phyloP scores from a whole-genome alignment of 192 early-diverging fungal species.

The Ramicandelaber brevisporus region DNA sequence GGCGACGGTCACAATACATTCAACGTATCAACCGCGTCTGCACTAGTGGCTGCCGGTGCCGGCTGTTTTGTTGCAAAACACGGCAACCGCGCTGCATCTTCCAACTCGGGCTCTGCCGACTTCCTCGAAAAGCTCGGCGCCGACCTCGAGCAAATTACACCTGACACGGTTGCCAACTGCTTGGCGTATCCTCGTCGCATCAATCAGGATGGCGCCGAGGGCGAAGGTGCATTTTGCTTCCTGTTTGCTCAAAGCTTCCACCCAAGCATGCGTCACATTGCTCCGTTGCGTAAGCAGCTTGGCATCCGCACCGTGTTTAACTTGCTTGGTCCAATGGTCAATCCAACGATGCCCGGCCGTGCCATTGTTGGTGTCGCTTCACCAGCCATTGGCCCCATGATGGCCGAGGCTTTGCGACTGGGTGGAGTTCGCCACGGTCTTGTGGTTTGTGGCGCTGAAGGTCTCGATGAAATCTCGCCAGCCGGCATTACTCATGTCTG shows the following conservation, averaged over 20 bases:
- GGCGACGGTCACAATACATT: constrained; percentile 96
- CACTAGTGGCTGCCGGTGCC: constrained; percentile 78
- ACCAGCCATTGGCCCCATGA: constrained; percentile 38
- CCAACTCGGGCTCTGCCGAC: constrained; percentile 79
- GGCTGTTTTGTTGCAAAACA: constrained; percentile 81
- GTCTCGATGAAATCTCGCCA: constrained; percentile 81
- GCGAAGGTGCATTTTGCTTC: constrained; percentile 56
- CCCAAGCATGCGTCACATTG: constrained; percentile 64
- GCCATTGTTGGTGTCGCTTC: constrained; percentile 84
- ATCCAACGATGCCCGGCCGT: constrained; percentile 58
- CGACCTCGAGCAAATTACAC: constrained; percentile 30
- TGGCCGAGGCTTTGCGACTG: constrained; percentile 60
- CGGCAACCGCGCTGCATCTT: constrained; percentile 81
- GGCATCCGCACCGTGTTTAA: constrained; percentile 91
- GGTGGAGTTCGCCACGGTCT: constrained; percentile 56
- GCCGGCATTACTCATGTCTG: constrained; percentile 75
- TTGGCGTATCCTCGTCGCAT: no score
- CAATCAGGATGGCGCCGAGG: no score
- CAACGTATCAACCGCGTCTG: constrained; percentile 82
- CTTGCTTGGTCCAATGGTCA: constrained; percentile 71
- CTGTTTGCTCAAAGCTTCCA: constrained; percentile 80
- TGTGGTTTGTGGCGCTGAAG: constrained; percentile 76
- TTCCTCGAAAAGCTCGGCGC: constrained; percentile 70
- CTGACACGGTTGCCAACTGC: constrained; percentile 35
- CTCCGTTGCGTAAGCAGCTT: constrained; percentile 49